Base-by-base conservation (phyloP, 345 rosid species). In the Balakata baccata region DNA sequence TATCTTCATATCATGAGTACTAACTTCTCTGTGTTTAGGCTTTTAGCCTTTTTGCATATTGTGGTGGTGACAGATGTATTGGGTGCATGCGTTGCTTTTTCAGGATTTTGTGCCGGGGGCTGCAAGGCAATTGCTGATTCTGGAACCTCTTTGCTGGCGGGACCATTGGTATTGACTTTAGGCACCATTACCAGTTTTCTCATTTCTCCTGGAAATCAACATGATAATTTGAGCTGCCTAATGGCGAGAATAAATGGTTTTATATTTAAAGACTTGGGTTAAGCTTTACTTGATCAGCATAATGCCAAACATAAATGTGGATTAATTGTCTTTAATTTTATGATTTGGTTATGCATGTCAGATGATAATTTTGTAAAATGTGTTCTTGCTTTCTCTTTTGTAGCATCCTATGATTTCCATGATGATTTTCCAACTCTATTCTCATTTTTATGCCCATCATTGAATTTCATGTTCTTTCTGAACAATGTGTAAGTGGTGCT, bases 111-210 rank as follows among this genome's bases (percentile, higher is more conserved):
- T 71, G 79, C 74, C 39, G 56, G 52, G 75, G 79, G 79, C 29
- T 79, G 82, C 39, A 79, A 75, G 17, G 82, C 82, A 71, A 75
- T 79, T 71, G 82, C 76, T 58, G 82, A 79, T 67, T 79, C 82
- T 41, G 82, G 82, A 67, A 79, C 82, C 64, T 79, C 82, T 34
- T 66, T 79, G 66, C 66, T 79, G 66, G 82, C 82, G 0, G 82
- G 82, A 62, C 82, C 82, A 51, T 70, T 73, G 51, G 82, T 79
- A 75, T 3, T 29, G 38, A 34, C 16, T 16, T 47, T 49, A 29
- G 14, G 10, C 18, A 2, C n/a, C 68, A 53, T 34, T 29, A 37
- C 22, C 11, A 29, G 3, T 57, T 52, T 52, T 0, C 41, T 38
- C 14, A 41, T 64, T 51, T 72, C 12, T 23, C 63, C 18, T 0